Conservation (phyloP, 345 rosid genomes). For the Citrus medica region DNA sequence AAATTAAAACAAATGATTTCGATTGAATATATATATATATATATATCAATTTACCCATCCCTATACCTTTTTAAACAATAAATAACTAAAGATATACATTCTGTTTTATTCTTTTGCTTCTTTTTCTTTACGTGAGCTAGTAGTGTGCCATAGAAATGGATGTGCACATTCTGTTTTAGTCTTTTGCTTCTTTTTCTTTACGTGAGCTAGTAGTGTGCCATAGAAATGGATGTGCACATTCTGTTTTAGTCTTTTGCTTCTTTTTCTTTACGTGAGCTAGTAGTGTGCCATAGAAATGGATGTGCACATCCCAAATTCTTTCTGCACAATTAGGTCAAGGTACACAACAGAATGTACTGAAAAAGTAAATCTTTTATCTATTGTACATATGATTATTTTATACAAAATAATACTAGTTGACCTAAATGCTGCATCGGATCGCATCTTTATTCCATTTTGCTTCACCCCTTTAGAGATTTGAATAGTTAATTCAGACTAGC, state of each 20-base stretch:
- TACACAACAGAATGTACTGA: not conserved
- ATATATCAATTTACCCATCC: no score
- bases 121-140: not conserved
- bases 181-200: not conserved
- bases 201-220: no score
- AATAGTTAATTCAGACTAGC: no score
- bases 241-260: not conserved
- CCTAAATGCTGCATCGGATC: not conserved
- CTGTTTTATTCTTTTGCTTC: not conserved
- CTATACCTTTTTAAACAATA: no score
- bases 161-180: not conserved
- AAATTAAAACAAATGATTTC: no score
- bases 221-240: not conserved
- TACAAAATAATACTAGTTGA: not conserved
- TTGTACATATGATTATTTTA: not conserved
- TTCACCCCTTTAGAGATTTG: not conserved
- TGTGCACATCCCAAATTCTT: not conserved
- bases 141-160: not conserved
- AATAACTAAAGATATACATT: not conserved
- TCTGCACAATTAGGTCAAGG: not conserved
- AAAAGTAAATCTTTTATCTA: not conserved
- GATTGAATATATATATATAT: no score
- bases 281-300: not conserved
- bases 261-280: not conserved
- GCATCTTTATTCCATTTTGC: not conserved